Base-by-base conservation (phyloP, 2,329 filamentous ascomycete species). In the Fusarium citri region DNA sequence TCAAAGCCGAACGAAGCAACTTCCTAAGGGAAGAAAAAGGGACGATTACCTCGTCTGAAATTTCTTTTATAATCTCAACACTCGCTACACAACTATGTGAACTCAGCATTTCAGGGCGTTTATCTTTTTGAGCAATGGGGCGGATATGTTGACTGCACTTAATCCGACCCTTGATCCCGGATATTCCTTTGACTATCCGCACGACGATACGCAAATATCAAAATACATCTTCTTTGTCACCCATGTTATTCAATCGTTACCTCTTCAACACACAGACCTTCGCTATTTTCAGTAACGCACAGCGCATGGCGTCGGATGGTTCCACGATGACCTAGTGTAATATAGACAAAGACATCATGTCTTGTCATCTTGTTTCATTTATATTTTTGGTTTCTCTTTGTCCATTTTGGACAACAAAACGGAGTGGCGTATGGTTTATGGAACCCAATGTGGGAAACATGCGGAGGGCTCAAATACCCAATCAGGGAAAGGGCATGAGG, bases 291-390 rank as follows among this genome's bases (percentile, higher is more conserved):
- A 66, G 59, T 64, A 72, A 68, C 69, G 49, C 72, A 74, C 72
- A 75, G 72, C 68, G 74, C 62, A 57, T 64, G 73, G 73, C 70
- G 72, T 74, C 66, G 59, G 69, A 69, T 48, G 67, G 65, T 64
- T 58, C 57, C 55, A 59, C 49, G 64, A 73, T 63, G 60, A 68
- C 67, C 62, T 72, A 74, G 65, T 76, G 71, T 75, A 76, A 76
- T 76, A 70, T 75, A 75, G 73, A 72, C 60, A 62, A 73, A 67
- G 64, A 51, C 68, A 55, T 59, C 40, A 22, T 16, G 64, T 55
- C 61, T 72, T 59, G 60, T 69, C 56, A 66, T 47, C 64, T 55
- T 72, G 50, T 69, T 69, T 72, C 64, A 57, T 55, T 69, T 71
- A 63, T 58, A 62, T 50, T 65, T 55, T 73, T 70, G 53, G 48